Evolutionary conservation across 2,329 filamentous ascomycete species (phyloP), one percentile per base, ranked within the genome.

Genomic region (Coniochaeta ligniaria): DNA sequence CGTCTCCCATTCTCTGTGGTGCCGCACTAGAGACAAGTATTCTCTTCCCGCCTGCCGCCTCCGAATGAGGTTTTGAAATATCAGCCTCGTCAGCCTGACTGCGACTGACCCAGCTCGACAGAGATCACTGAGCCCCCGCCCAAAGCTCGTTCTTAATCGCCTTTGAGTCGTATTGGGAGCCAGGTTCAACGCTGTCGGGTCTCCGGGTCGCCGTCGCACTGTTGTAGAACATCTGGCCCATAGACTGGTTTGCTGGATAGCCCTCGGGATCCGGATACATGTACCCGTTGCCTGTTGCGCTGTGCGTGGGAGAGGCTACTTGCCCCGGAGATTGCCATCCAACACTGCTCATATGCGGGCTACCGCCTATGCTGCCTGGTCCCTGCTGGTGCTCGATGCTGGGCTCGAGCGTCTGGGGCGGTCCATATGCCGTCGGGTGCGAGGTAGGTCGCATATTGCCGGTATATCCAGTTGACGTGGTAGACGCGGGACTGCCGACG

Each of bases 271-370:
- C 96, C 8, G 89, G 86, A 70, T 96, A 96, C 63, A 90, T 86
- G 65, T 92, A 93, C 64, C 80, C 80, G 57, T 83, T 85, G 52
- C 82, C 84, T 52, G 78, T 75, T 35, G 75, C 78, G 68, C 77
- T 80, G 63, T 92, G 89, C 9, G 89, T 88, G 11, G 89, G 86
- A 65, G 92, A 86, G 35, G 83, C 83, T 64, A 86, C 84, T 66
- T 93, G 90, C 2, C 87, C 85, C 4, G 92, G 92, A 5, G 92
- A 96, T 66, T 92, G 90, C 93, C 94, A 97, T 60, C 91, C 90
- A 63, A 91, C 83, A 63, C 83, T 86, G 63, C 78, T 76, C 86
- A 96, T 91, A 73, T 97, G 93, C 58, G 94, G 93, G 73, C 92
- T 96, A 59, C 90, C 90, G 60, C 80, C 86, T n/a, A 84, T 88